Evolutionary conservation across 176 grass and related monocot genomes (phyloP).

Genomic region (Dendrocalamus sinicus): DNA sequence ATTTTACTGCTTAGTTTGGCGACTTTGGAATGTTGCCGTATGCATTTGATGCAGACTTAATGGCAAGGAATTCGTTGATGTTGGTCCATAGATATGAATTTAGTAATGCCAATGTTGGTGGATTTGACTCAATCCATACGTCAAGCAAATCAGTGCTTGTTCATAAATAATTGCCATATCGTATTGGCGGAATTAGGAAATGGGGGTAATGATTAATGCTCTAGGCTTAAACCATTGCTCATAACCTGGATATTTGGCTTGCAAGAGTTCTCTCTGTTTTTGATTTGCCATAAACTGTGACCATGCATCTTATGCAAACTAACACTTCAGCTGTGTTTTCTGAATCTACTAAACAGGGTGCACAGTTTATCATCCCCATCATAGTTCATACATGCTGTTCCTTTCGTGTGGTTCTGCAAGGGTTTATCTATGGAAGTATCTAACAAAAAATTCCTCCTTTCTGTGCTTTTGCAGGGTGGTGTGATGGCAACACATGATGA

Average conservation of each 20-base stretch:
- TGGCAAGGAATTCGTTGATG: background rate
- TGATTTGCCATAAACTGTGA: background rate
- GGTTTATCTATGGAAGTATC: background rate
- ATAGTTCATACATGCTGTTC: background rate
- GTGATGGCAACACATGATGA: conserved; percentile 98
- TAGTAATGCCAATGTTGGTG: background rate
- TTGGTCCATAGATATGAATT: conserved; percentile 14
- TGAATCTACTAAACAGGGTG: background rate
- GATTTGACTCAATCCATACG: conserved; percentile 8
- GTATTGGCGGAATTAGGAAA: background rate
- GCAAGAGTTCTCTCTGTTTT: conserved; percentile 18
- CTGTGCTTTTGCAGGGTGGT: conserved; percentile 69
- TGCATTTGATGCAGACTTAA: conserved; percentile 28
- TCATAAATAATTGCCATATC: background rate
- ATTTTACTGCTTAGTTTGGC: conserved; percentile 22
- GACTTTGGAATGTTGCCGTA: background rate
- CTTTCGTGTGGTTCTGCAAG: conserved; percentile 18
- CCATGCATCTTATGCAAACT: conserved; percentile 2
- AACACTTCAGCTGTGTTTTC: background rate
- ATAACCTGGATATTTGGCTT: conserved; percentile 4
- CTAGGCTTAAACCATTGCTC: background rate
- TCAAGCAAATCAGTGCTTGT: background rate
- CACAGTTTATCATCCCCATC: conserved; percentile 9
- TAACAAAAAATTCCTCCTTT: background rate
- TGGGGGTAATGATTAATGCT: background rate